Conservation (phyloP, 2,329 filamentous ascomycete genomes). For the Phyllosticta citrichinensis region DNA sequence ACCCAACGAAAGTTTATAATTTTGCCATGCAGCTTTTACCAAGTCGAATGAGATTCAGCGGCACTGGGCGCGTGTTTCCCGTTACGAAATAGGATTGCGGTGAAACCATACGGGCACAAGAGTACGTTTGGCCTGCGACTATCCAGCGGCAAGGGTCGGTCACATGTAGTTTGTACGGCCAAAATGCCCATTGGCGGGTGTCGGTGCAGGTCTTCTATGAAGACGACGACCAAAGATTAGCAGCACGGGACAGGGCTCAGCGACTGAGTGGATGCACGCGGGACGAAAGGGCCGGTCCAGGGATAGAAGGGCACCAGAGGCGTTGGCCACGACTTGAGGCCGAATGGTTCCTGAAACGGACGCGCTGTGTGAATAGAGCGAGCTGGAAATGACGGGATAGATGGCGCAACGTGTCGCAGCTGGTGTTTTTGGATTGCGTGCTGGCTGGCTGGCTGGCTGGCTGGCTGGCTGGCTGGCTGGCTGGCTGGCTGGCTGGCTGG, state of each 20-base stretch:
- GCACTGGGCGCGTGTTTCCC: neutral
- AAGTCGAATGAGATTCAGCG: neutral
- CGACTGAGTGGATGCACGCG: neutral
- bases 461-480: too few species aligned
- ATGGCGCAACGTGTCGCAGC: neutral
- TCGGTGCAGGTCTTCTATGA: neutral
- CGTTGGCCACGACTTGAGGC: neutral
- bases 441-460: too few species aligned
- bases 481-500: too few species aligned
- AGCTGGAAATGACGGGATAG: neutral
- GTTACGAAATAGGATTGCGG: neutral
- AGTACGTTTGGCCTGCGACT: neutral
- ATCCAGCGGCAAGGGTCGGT: neutral
- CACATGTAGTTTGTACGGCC: neutral
- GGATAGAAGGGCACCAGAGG: neutral
- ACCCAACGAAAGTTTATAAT: neutral
- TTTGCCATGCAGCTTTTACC: neutral
- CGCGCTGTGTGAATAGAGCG: neutral
- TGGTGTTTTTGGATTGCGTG: neutral
- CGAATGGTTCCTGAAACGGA: neutral
- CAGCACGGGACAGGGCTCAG: neutral
- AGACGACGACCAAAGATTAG: neutral
- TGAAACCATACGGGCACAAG: neutral
- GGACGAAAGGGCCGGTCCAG: neutral
- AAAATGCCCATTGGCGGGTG: neutral